Percentiles rank a stretch among this genome's conserved stretches.
phyloP scores from a whole-genome alignment of 1,139 yeast species.

The Yamadazyma dendronema region DNA sequence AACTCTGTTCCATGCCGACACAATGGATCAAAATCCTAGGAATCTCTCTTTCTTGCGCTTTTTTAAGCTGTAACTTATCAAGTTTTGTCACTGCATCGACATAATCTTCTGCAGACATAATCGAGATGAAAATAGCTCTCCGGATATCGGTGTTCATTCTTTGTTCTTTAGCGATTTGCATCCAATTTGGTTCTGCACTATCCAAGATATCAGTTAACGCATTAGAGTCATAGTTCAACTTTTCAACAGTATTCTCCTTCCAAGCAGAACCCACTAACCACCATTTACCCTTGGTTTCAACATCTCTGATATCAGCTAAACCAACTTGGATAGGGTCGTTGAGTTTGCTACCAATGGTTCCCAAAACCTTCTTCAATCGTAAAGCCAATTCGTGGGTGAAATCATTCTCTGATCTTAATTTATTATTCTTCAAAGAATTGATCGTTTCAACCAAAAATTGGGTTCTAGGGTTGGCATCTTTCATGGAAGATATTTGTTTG shows the following conservation, averaged over 20 bases:
- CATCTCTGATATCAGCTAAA: slow-evolving; percentile 73
- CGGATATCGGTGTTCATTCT: slow-evolving; percentile 95
- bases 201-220: slow-evolving; percentile 59
- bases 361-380: slow-evolving; percentile 68
- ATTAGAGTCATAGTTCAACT: slow-evolving; percentile 25
- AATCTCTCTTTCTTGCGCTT: slow-evolving; percentile 83
- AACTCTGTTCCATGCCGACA: slow-evolving; percentile 75
- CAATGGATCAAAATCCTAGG: slow-evolving; percentile 86
- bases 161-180: slow-evolving; percentile 78
- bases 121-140: slow-evolving; percentile 87
- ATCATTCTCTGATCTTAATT: slow-evolving; percentile 54
- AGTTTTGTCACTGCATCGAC: slow-evolving; percentile 82
- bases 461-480: slow-evolving; percentile 58
- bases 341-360: slow-evolving; percentile 44
- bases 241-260: slow-evolving; percentile 53
- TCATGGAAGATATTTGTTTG: slow-evolving; percentile 22
- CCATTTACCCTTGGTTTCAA: slow-evolving; percentile 90
- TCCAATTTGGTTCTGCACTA: slow-evolving; percentile 80
- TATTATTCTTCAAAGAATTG: slow-evolving; percentile 81
- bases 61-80: slow-evolving; percentile 75
- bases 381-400: slow-evolving; percentile 50
- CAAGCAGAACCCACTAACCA: slow-evolving; percentile 99
- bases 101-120: slow-evolving; percentile 93
- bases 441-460: slow-evolving; percentile 84
- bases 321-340: slow-evolving; percentile 84